Evolutionary conservation across 371 early-diverging fungal species (phyloP).

Genomic region (Rhizomucor miehei): DNA sequence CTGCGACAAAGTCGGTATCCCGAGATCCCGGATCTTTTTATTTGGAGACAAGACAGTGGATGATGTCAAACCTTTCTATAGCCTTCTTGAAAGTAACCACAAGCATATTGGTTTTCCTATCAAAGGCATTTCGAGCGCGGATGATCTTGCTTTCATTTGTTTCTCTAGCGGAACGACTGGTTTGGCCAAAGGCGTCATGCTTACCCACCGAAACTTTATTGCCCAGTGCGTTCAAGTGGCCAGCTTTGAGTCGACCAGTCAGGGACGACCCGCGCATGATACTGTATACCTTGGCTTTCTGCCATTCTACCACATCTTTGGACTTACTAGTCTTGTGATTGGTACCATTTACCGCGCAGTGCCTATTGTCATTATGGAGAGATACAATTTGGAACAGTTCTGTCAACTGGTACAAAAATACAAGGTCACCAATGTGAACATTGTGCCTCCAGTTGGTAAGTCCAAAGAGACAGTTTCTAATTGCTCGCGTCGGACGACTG

Average conservation of each 20-base stretch:
- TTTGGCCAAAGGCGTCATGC: constrained; percentile 47
- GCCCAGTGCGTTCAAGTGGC: constrained; percentile 24
- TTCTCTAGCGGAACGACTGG: constrained; percentile 89
- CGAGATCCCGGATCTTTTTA: constrained; percentile 44
- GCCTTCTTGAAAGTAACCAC: background rate
- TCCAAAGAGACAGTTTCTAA: background rate
- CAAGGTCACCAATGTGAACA: constrained; percentile 61
- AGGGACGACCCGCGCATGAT: too few relatives aligned
- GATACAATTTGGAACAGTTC: constrained; percentile 59
- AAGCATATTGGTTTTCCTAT: constrained; percentile 13
- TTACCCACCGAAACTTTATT: constrained; percentile 33
- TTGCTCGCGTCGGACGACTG: background rate
- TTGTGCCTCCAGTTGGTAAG: constrained; percentile 79
- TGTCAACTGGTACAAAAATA: constrained; percentile 57
- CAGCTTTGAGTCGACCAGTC: constrained; percentile 16
- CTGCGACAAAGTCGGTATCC: constrained; percentile 48
- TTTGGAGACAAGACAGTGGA: constrained; percentile 41
- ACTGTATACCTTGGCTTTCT: constrained; percentile 64
- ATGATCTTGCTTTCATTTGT: constrained; percentile 69
- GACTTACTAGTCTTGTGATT: constrained; percentile 40
- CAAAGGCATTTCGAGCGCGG: constrained; percentile 10
- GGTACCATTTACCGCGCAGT: constrained; percentile 29
- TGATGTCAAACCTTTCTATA: constrained; percentile 17
- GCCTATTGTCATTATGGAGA: constrained; percentile 58
- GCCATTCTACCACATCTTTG: constrained; percentile 85